Evolutionary conservation across 345 rosid genomes (phyloP).

Genomic region (Aegle marmelos): DNA sequence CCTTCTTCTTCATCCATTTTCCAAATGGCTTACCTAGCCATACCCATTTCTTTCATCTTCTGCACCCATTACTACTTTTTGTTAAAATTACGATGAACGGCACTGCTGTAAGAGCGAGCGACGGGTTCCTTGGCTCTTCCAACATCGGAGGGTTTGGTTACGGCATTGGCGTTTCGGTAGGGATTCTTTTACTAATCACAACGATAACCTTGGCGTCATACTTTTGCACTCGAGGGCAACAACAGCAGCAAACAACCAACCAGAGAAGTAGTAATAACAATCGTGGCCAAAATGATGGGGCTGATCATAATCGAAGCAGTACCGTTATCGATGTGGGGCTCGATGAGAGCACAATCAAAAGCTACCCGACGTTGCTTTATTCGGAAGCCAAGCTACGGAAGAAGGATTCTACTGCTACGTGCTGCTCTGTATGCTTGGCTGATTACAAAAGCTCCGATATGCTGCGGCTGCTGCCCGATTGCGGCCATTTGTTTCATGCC

Average conservation of each 20-base stretch:
- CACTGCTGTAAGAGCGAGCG: neutral
- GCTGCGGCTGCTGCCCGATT: slow-evolving; percentile 68
- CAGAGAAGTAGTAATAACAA: neutral
- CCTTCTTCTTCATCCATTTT: slow-evolving; percentile 1
- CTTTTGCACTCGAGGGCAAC: slow-evolving; percentile 32
- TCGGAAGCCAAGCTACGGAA: slow-evolving; percentile 49
- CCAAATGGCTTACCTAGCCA: slow-evolving; percentile 36
- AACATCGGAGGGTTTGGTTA: slow-evolving; percentile 46
- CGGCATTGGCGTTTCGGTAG: slow-evolving; percentile 51
- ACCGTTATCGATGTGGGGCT: slow-evolving; percentile 49
- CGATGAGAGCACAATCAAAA: slow-evolving; percentile 64
- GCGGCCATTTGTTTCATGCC: slow-evolving; percentile 72
- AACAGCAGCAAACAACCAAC: neutral
- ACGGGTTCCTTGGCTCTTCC: slow-evolving; percentile 23
- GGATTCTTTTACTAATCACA: slow-evolving; percentile 48
- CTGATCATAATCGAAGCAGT: slow-evolving; percentile 1
- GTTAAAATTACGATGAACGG: slow-evolving; percentile 1
- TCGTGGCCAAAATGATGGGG: slow-evolving; percentile 5
- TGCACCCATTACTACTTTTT: neutral
- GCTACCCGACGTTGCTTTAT: slow-evolving; percentile 72
- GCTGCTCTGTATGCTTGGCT: slow-evolving; percentile 81
- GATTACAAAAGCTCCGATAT: slow-evolving; percentile 62
- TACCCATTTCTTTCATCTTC: neutral
- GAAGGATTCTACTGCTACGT: slow-evolving; percentile 42
- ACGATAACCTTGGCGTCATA: slow-evolving; percentile 51